A percentile compares a stretch with the other conserved stretches of the same genome.
These are phyloP conservation scores for Spiraea crenata DNA, from an alignment of 331 rosid genomes.

Conservation along the genomic window DNA sequence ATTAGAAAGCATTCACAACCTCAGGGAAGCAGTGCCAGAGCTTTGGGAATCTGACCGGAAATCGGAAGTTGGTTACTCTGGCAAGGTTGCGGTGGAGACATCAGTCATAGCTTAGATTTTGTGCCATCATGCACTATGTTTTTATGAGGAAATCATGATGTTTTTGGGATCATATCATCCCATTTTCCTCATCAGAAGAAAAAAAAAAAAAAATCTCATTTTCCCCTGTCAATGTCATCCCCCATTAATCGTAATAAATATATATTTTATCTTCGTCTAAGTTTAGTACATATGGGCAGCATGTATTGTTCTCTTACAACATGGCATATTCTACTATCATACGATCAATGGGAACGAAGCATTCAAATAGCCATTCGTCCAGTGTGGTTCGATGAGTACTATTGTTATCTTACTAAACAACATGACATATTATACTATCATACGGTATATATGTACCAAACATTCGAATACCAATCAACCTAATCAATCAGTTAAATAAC, in stretches of 20 bases:
- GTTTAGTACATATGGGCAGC: too few species aligned
- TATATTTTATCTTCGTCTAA: neutral
- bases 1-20: constrained; percentile 82
- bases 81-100: constrained; percentile 76
- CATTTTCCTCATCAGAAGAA: neutral
- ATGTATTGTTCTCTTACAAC: too few species aligned
- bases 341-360: too few species aligned
- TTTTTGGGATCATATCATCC: constrained; percentile 7
- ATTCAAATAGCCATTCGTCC: too few species aligned
- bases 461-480: neutral
- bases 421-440: neutral
- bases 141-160: neutral
- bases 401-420: too few species aligned
- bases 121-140: neutral
- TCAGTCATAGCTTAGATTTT: constrained; percentile 66
- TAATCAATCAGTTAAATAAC: neutral
- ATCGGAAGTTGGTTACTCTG: constrained; percentile 59
- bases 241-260: constrained; percentile 5
- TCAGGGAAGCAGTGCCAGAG: constrained; percentile 71
- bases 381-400: too few species aligned
- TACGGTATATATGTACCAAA: neutral
- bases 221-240: neutral
- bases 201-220: neutral
- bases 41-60: constrained; percentile 64
- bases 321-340: too few species aligned